Base-by-base conservation (phyloP, 1,139 yeast genomes). In the Cylindricascospora bacillispora region DNA sequence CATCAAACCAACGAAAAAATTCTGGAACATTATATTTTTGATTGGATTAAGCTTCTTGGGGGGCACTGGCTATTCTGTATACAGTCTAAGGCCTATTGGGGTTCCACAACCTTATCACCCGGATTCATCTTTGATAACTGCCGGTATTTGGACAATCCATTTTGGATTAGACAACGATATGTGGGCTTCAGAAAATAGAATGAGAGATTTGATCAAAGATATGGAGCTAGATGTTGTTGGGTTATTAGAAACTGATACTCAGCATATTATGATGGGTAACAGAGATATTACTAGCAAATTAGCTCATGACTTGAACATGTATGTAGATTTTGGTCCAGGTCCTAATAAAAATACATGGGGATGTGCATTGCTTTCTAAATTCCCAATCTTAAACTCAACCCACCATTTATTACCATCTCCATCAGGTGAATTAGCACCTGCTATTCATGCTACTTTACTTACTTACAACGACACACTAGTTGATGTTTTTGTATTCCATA, bases 341-440 rank as follows among this genome's bases (percentile, higher is more conserved):
- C 95, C 98, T 35, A 82, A 85, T 54, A 80, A 86, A 56, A 97
- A 89, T 57, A 89, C 98, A 0, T 89, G 98, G 98, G 98, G 98
- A 25, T 80, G 92, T 30, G 92, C 92, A 2, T 64, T 89, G 38
- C 63, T 89, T 40, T 85, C 97, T 20, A 85, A 86, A 53, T 89
- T 86, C 67, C 98, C 98, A 17, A 89, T 89, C 39, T 46, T 89
- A 36, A 70, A 78, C 49, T 83, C 95, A 2, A 74, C 86, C 2
- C 98, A 89, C 56, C 93, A 85, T 53, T 63, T 89, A 45, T 62
- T 89, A 38, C 97, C 98, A 5, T 77, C 95, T 2, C 98, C 98
- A 2, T 95, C 82, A 18, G 98, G 98, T 22, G 98, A 89, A 60
- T 65, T 89, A 36, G 98, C 98, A 0, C 98, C 98, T 3, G 98